These are phyloP conservation scores for Thraustochytrium sp. DNA, from an alignment of 352 stramenopile genomes.

Conservation along the genomic window DNA sequence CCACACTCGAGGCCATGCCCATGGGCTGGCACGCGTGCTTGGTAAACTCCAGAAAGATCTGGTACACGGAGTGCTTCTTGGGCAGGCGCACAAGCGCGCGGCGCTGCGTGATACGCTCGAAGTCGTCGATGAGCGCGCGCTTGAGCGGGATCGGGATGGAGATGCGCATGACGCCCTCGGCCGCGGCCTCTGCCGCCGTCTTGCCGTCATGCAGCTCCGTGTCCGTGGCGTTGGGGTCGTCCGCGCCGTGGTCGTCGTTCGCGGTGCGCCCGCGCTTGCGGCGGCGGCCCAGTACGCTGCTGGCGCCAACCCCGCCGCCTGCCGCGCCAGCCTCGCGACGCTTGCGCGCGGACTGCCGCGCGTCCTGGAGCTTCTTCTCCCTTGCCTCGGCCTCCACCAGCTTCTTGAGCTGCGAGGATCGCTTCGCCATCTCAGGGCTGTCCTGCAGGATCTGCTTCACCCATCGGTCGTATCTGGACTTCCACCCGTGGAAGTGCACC, in stretches of 20 bases:
- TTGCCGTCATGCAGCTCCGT: not conserved
- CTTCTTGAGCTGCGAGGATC: not conserved
- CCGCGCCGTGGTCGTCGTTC: not conserved
- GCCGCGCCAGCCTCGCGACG: not conserved
- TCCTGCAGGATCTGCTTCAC: not conserved
- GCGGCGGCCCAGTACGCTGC: too few relatives aligned
- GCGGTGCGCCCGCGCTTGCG: not conserved
- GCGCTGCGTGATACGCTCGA: not conserved
- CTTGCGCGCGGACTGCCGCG: not conserved
- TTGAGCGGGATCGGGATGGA: slow-evolving; percentile 16
- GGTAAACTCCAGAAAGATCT: slow-evolving; percentile 6
- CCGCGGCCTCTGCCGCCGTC: not conserved
- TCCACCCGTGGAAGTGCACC: slow-evolving; percentile 34
- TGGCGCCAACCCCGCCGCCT: too few relatives aligned
- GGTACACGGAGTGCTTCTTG: not conserved
- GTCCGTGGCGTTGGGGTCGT: not conserved
- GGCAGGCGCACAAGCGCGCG: not conserved
- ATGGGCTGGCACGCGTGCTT: not conserved
- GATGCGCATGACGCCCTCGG: not conserved
- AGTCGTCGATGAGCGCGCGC: slow-evolving; percentile 3
- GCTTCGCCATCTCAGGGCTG: not conserved
- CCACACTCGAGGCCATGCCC: not conserved
- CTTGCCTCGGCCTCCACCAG: not conserved
- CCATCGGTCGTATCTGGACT: slow-evolving; percentile 3
- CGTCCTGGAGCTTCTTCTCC: not conserved